Conservation (phyloP, 108 stramenopile genomes). For the Cyclotella distinguenda region DNA sequence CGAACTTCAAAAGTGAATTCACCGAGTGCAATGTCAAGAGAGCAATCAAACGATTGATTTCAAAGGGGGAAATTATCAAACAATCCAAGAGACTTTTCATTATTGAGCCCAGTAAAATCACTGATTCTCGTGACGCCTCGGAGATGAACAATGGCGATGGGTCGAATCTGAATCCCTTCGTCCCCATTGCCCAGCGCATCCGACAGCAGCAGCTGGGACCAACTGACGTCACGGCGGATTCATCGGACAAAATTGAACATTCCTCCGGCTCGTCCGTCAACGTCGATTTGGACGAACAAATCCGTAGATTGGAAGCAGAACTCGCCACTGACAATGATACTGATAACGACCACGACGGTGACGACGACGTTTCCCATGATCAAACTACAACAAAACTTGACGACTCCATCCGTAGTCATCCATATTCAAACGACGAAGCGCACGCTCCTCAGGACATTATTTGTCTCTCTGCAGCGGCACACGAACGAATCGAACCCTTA, state of each 20-base stretch:
- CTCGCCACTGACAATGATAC: slow-evolving; percentile 45
- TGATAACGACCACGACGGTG: slow-evolving; percentile 37
- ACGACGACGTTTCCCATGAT: too few species aligned
- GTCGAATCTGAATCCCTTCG: slow-evolving; percentile 4
- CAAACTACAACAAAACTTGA: slow-evolving; percentile 19
- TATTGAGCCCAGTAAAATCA: not conserved
- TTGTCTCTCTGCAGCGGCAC: slow-evolving; percentile 59
- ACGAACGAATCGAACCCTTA: slow-evolving; percentile 67
- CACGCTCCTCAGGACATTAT: slow-evolving; percentile 32
- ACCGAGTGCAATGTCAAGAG: slow-evolving; percentile 43
- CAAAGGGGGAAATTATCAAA: slow-evolving; percentile 43
- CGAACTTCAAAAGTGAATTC: slow-evolving; percentile 7
- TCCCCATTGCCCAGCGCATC: slow-evolving; percentile 64
- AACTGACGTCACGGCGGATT: too few species aligned
- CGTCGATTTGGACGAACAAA: slow-evolving; percentile 79
- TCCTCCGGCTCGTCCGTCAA: not conserved
- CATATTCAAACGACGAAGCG: slow-evolving; percentile 4
- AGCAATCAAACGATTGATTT: slow-evolving; percentile 46
- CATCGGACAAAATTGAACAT: not conserved
- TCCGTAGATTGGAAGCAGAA: slow-evolving; percentile 72
- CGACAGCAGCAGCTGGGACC: slow-evolving; percentile 20
- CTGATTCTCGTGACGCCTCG: not conserved
- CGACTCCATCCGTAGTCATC: slow-evolving; percentile 4
- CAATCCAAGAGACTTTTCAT: slow-evolving; percentile 40
- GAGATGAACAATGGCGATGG: slow-evolving; percentile 7